Evolutionary conservation across 1,284 basidiomycete species (phyloP).

Genomic region (Xerocomus nothofagi): DNA sequence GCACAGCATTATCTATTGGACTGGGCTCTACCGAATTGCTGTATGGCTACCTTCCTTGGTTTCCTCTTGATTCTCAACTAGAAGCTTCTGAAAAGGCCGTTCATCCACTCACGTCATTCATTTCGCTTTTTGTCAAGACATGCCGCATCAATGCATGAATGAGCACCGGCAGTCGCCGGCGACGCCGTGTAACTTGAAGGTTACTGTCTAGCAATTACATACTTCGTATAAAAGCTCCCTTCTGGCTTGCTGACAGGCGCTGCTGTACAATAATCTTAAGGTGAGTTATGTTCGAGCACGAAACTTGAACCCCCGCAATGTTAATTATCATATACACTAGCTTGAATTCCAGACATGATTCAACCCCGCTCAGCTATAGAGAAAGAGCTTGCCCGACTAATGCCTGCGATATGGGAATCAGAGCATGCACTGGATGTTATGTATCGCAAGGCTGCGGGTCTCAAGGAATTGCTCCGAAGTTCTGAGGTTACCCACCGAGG

Average conservation of each 20-base stretch:
- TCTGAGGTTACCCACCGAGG: not conserved
- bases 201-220: constrained; percentile 11
- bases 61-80: too few relatives aligned
- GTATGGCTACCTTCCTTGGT: too few relatives aligned
- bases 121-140: constrained; percentile 5
- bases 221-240: constrained; percentile 18
- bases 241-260: not conserved
- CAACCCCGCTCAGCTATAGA: constrained; percentile 10
- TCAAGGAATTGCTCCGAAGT: constrained; percentile 14
- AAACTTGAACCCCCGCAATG: not conserved
- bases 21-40: not conserved
- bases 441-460: constrained; percentile 16
- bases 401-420: constrained; percentile 26
- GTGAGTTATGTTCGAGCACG: constrained; percentile 14
- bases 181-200: not conserved
- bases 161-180: not conserved
- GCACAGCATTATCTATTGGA: not conserved
- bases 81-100: too few relatives aligned
- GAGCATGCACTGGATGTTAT: constrained; percentile 21
- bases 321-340: not conserved
- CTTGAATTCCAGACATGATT: constrained; percentile 8
- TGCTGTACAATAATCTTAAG: not conserved
- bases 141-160: too few relatives aligned
- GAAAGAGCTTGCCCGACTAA: constrained; percentile 15
- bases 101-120: too few relatives aligned